Evolutionary conservation across 83 land plant species (phyloP), one percentile per base, ranked within the genome.

Genomic region (Picea engelmannii): DNA sequence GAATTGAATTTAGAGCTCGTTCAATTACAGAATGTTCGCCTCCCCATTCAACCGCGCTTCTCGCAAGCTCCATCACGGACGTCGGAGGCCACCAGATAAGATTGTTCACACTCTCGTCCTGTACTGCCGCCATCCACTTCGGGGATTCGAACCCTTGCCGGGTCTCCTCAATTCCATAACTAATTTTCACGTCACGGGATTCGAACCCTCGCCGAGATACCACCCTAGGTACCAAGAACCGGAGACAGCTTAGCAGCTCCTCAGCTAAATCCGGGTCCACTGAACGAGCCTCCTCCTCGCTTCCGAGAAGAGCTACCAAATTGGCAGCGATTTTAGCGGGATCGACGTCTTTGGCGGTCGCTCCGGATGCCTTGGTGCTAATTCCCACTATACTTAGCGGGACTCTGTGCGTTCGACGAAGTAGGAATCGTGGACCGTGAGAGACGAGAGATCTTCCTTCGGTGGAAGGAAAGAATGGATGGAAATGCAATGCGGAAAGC

Each of bases 71-170:
- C 81, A 87, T 38, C 3, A 96, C 92, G 61, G 89, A 44, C 63
- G 69, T 38, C 40, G 98, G 98, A 17, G 98, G 98, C 90, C 91
- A 88, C 89, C 91, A 83, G 16, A 95, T 84, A 67, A 88, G 84
- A 82, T 89, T 83, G 67, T 90, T 73, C 24, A 84, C 65, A 20
- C 76, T 82, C 63, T 85, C 88, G 55, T 79, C 82, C 0, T 62
- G 20, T 47, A n/a, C 78, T 23, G 18, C 27, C 58, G 44, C 55
- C 49, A 16, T 25, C 76, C 20, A 24, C 35, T 58, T 74, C 18
- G 81, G 63, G 7, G 59, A 62, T 31, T 66, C 20, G 66, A 66
- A 76, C 40, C 79, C 70, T 23, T 20, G 23, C 75, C 49, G 15
- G 11, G 62, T 17, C 58, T 40, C 62, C 40, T 17, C 27, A 55